A percentile compares a stretch with the other conserved stretches of the same genome.
Conservation (phyloP, 2,329 filamentous ascomycete species). For the Cladosporium sp. region DNA sequence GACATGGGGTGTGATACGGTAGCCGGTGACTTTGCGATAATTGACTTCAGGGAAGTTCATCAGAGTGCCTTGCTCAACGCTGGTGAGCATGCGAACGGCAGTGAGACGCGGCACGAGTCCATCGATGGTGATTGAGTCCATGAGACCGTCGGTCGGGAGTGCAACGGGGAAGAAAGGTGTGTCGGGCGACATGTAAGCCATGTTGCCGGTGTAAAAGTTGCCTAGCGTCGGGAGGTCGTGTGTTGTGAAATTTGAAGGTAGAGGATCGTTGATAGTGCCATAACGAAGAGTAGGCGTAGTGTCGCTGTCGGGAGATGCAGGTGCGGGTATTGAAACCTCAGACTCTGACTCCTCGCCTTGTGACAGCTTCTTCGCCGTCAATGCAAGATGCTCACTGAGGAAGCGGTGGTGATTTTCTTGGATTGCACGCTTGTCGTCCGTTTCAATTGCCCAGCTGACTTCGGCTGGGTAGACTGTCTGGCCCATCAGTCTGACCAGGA, state of each 20-base stretch:
- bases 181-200: constrained; percentile 85
- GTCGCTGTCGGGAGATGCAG: constrained; percentile 26
- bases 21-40: constrained; percentile 83
- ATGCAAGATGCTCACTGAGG: constrained; percentile 24
- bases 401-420: constrained; percentile 51
- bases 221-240: constrained; percentile 73
- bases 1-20: constrained; percentile 67
- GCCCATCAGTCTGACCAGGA: constrained; percentile 70
- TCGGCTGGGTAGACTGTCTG: constrained; percentile 85
- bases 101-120: constrained; percentile 67
- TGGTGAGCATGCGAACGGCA: constrained; percentile 65
- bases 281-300: constrained; percentile 67
- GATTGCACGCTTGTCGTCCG: constrained; percentile 69
- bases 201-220: constrained; percentile 93
- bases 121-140: constrained; percentile 79
- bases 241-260: constrained; percentile 74
- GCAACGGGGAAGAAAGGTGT: constrained; percentile 84
- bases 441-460: constrained; percentile 76
- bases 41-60: constrained; percentile 75
- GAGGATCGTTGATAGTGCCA: constrained; percentile 71
- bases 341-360: constrained; percentile 6
- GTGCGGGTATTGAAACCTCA: background rate
- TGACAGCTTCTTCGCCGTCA: constrained; percentile 21
- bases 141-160: constrained; percentile 74
- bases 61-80: constrained; percentile 68